Conservation (phyloP, 179 eudicot genomes). For the Spergularia azorica region DNA sequence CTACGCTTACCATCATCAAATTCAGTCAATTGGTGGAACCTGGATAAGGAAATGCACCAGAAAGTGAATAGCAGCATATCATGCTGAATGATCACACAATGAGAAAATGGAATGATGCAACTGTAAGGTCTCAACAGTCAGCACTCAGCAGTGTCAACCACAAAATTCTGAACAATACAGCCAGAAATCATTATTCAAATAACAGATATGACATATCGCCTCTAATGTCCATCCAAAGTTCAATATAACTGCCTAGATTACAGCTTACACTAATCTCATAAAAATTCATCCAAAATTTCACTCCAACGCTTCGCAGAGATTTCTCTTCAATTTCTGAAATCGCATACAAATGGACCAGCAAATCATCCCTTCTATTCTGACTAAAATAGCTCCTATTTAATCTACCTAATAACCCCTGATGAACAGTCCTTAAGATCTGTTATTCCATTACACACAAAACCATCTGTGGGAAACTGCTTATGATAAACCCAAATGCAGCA, state of each 20-base stretch:
- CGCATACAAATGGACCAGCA: background rate
- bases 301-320: background rate
- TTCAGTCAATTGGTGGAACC: constrained; percentile 78
- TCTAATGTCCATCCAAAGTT: too few species aligned
- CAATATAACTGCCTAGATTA: too few species aligned
- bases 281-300: background rate
- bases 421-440: background rate
- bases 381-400: background rate
- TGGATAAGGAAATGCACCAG: constrained; percentile 32
- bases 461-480: background rate
- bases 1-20: constrained; percentile 90
- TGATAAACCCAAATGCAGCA: background rate
- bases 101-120: background rate
- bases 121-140: background rate
- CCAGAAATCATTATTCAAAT: background rate
- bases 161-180: background rate
- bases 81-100: background rate
- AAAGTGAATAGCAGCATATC: constrained; percentile 7
- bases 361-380: background rate
- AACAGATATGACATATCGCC: background rate
- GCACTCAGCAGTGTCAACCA: background rate
- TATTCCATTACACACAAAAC: background rate
- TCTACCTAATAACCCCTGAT: background rate
- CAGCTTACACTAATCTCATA: background rate
- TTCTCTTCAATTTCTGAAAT: background rate